Evolutionary conservation across 345 rosid genomes (phyloP).

Genomic region (Raphanus raphanistrum): DNA sequence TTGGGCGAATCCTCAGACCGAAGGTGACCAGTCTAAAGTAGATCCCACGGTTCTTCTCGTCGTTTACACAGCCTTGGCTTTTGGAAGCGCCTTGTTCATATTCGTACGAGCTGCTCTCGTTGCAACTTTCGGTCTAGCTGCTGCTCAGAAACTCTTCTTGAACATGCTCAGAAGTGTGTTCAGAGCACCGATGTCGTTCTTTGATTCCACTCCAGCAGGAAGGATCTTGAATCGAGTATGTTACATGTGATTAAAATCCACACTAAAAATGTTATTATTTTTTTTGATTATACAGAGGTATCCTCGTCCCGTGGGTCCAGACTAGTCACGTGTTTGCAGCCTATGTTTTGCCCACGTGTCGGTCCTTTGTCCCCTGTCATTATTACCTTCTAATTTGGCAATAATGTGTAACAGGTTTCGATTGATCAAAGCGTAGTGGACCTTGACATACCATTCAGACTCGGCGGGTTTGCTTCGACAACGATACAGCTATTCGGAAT

Average conservation of each 20-base stretch:
- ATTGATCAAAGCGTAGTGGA: conserved; percentile 99
- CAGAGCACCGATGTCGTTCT: conserved; percentile 97
- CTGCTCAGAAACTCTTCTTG: conserved; percentile 90
- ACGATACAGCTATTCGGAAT: conserved; percentile 97
- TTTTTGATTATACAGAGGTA: too few species aligned
- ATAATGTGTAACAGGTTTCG: conserved; percentile 61
- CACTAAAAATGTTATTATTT: background rate
- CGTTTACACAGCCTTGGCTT: conserved; percentile 94
- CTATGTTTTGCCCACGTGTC: too few species aligned
- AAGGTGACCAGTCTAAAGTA: conserved; percentile 86
- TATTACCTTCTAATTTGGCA: background rate
- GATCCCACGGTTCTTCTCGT: conserved; percentile 76
- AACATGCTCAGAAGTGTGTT: conserved; percentile 95
- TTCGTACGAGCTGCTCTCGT: conserved; percentile 96
- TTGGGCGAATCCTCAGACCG: conserved; percentile 99
- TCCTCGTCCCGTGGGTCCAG: too few species aligned
- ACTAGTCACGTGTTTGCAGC: too few species aligned
- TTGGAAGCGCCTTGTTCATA: conserved; percentile 96
- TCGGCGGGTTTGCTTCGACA: conserved; percentile 99
- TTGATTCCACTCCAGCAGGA: conserved; percentile 99
- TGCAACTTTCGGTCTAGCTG: conserved; percentile 96
- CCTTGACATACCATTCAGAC: conserved; percentile 98
- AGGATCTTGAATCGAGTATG: conserved; percentile 95
- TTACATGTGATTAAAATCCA: background rate
- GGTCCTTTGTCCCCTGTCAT: too few species aligned